These are phyloP conservation scores for Barnettozyma salicaria DNA, from an alignment of 805 yeast species.

Conservation along the genomic window DNA sequence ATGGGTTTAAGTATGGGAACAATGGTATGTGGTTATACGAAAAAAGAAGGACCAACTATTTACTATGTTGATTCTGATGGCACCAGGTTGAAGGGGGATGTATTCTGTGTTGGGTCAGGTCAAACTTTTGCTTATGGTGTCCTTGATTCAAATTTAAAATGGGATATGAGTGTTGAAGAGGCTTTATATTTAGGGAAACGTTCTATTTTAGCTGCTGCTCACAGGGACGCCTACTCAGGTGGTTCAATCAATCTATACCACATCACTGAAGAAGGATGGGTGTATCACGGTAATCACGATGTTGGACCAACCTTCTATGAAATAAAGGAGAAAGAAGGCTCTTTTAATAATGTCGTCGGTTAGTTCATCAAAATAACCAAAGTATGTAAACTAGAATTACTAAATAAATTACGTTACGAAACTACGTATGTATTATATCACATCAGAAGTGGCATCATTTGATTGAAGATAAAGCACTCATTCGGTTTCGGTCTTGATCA, in stretches of 20 bases:
- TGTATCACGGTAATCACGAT: conserved; percentile 90
- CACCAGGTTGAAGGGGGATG: conserved; percentile 86
- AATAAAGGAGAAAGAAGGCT: conserved; percentile 77
- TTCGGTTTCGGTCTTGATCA: conserved; percentile 5
- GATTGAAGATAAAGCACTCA: background rate
- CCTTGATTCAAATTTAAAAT: conserved; percentile 81
- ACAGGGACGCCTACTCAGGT: conserved; percentile 97
- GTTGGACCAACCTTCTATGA: conserved; percentile 91
- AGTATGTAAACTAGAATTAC: conserved; percentile 4
- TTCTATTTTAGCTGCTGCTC: conserved; percentile 94
- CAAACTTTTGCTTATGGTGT: conserved; percentile 99
- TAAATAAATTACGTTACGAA: conserved; percentile 2
- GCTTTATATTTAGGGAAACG: conserved; percentile 93
- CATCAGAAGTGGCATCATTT: too few species aligned
- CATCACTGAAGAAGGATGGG: conserved; percentile 92
- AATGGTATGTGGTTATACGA: conserved; percentile 95
- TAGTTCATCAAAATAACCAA: conserved; percentile 3
- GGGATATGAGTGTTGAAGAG: conserved; percentile 91
- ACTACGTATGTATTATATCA: conserved; percentile 37
- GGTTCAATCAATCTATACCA: conserved; percentile 93
- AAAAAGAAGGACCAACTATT: conserved; percentile 91
- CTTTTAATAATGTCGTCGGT: conserved; percentile 71
- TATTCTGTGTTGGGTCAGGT: conserved; percentile 98
- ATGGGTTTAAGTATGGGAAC: conserved; percentile 99
- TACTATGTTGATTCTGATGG: conserved; percentile 98